Conservation (phyloP, 1,284 basidiomycete species). For the Heliocybe sulcata region DNA sequence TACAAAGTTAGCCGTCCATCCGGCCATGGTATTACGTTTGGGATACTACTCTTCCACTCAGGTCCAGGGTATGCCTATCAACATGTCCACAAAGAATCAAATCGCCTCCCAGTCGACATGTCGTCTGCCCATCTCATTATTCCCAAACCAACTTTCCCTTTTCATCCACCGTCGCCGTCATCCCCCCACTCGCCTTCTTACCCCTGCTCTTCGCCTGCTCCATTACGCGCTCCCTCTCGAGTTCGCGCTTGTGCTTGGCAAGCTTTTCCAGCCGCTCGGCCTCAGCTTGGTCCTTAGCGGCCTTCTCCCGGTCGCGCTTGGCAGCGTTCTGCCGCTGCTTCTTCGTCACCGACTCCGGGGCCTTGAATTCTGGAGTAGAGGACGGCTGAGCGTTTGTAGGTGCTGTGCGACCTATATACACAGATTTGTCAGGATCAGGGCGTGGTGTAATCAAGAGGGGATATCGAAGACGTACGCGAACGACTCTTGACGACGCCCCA, state of each 20-base stretch:
- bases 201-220: conserved; percentile 29
- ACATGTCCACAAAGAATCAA: too few relatives aligned
- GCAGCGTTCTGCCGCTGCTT: conserved; percentile 63
- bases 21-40: too few relatives aligned
- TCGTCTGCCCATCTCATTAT: too few relatives aligned
- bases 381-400: conserved; percentile 10
- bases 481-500: conserved; percentile 71
- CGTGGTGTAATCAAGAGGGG: not conserved
- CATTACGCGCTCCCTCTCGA: conserved; percentile 45
- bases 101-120: too few relatives aligned
- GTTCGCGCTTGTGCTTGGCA: conserved; percentile 51
- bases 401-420: not conserved
- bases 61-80: too few relatives aligned
- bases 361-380: conserved; percentile 13
- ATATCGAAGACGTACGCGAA: conserved; percentile 30
- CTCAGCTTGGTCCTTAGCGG: conserved; percentile 49
- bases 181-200: not conserved
- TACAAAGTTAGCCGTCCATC: too few relatives aligned
- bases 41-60: too few relatives aligned
- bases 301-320: conserved; percentile 49
- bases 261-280: conserved; percentile 40
- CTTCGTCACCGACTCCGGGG: conserved; percentile 47
- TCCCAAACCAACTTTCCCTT: conserved; percentile 5
- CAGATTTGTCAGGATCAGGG: not conserved
- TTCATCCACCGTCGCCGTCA: conserved; percentile 1